phyloP scores from a whole-genome alignment of 2,329 filamentous ascomycete species.

The Hypomyces rosellus region DNA sequence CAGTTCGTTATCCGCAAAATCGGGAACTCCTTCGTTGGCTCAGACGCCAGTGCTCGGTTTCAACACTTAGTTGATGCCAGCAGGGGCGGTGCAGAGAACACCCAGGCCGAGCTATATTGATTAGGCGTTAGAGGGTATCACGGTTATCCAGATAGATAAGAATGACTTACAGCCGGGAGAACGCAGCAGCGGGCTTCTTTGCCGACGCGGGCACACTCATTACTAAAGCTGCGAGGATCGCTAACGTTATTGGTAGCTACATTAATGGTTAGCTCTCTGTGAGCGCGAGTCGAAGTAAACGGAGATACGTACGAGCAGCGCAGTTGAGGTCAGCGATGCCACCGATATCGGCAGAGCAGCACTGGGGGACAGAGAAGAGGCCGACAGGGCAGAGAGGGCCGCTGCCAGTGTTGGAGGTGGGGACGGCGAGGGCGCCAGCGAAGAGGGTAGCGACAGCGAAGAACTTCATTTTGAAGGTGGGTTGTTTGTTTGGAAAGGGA shows the following conservation, averaged over 20 bases:
- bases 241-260: neutral
- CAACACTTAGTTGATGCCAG: neutral
- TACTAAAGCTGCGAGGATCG: neutral
- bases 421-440: conserved; percentile 14
- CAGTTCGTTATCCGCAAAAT: too few relatives aligned
- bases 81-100: conserved; percentile 3
- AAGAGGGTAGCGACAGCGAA: conserved; percentile 11
- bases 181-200: conserved; percentile 9
- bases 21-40: too few relatives aligned
- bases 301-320: conserved; percentile 11
- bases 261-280: too few relatives aligned
- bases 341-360: conserved; percentile 44
- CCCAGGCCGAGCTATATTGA: conserved; percentile 1
- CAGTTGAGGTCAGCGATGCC: conserved; percentile 43
- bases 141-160: neutral
- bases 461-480: conserved; percentile 14
- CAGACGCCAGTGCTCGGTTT: too few relatives aligned
- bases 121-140: neutral
- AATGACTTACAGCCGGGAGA: conserved; percentile 6
- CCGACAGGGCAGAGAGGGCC: conserved; percentile 13
- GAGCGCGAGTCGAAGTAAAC: too few relatives aligned
- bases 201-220: neutral
- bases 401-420: neutral
- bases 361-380: conserved; percentile 29
- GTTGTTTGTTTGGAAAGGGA: neutral